Evolutionary conservation across 164 flowering plant genomes (phyloP).

Genomic region (Euptelea pleiosperma): DNA sequence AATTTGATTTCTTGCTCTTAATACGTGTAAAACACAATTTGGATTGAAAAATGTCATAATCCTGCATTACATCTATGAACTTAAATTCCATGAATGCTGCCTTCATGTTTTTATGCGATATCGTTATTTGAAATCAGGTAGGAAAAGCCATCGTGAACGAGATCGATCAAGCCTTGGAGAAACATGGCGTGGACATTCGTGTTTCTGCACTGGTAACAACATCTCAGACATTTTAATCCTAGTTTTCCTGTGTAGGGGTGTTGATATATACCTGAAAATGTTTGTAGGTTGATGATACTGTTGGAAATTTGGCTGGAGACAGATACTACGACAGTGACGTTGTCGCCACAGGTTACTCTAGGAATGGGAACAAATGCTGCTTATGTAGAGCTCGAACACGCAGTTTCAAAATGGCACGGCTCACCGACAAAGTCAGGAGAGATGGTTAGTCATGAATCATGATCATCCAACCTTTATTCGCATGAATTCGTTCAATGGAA

Average conservation of each 20-base stretch:
- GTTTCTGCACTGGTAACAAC: conserved; percentile 36
- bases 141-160: conserved; percentile 31
- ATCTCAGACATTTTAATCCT: background rate
- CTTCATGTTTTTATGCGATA: background rate
- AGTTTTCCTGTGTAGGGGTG: background rate
- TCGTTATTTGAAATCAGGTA: conserved; percentile 26
- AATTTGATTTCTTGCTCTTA: background rate
- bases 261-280: no score
- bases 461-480: background rate
- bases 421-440: conserved; percentile 31
- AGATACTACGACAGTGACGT: conserved; percentile 39
- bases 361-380: conserved; percentile 56
- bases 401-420: conserved; percentile 27
- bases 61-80: no score
- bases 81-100: background rate
- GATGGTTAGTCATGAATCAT: conserved; percentile 28
- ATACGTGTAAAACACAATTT: no score
- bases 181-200: conserved; percentile 38
- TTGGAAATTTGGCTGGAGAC: conserved; percentile 58
- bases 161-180: conserved; percentile 41
- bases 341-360: conserved; percentile 48
- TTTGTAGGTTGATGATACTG: conserved; percentile 57
- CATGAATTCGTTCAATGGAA: background rate
- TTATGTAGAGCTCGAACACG: conserved; percentile 38
- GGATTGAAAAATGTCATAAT: no score